A percentile compares a stretch with the other conserved stretches of the same genome.
Evolutionary conservation across 1,139 yeast genomes (phyloP).

Genomic region (Kodamaea fungicola): DNA sequence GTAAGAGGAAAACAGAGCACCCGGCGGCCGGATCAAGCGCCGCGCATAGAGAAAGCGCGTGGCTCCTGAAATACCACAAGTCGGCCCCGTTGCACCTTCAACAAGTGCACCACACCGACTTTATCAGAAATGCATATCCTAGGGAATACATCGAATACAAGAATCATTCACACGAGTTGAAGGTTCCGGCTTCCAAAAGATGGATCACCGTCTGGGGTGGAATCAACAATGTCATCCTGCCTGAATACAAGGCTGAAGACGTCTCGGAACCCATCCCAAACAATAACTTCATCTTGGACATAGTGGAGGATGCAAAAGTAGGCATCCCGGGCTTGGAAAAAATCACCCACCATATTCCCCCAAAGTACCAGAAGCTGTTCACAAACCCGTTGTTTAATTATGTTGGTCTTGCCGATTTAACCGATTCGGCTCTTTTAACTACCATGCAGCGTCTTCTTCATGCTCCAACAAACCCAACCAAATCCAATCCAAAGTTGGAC

Average conservation of each 20-base stretch:
- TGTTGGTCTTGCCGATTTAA: slow-evolving; percentile 39
- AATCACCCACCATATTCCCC: slow-evolving; percentile 5
- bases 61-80: slow-evolving; percentile 26
- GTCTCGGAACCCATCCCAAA: slow-evolving; percentile 2
- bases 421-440: slow-evolving; percentile 42
- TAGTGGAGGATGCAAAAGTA: background rate
- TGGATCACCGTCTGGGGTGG: slow-evolving; percentile 45
- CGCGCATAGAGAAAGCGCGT: background rate
- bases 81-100: slow-evolving; percentile 22
- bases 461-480: slow-evolving; percentile 45
- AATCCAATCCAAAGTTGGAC: slow-evolving; percentile 27
- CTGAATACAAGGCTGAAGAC: slow-evolving; percentile 10
- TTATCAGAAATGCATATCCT: slow-evolving; percentile 37
- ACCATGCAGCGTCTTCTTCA: slow-evolving; percentile 43
- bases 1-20: background rate
- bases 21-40: background rate
- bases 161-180: slow-evolving; percentile 34
- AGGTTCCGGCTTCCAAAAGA: slow-evolving; percentile 30
- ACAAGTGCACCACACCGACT: slow-evolving; percentile 37
- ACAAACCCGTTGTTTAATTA: slow-evolving; percentile 30
- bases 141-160: slow-evolving; percentile 34
- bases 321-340: slow-evolving; percentile 3
- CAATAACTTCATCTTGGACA: slow-evolving; percentile 5
- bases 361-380: slow-evolving; percentile 20
- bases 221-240: slow-evolving; percentile 20